A percentile compares a stretch with the other conserved stretches of the same genome.
These are phyloP conservation scores for Stemphylium lycopersici DNA, from an alignment of 2,329 filamentous ascomycete species.

Conservation along the genomic window DNA sequence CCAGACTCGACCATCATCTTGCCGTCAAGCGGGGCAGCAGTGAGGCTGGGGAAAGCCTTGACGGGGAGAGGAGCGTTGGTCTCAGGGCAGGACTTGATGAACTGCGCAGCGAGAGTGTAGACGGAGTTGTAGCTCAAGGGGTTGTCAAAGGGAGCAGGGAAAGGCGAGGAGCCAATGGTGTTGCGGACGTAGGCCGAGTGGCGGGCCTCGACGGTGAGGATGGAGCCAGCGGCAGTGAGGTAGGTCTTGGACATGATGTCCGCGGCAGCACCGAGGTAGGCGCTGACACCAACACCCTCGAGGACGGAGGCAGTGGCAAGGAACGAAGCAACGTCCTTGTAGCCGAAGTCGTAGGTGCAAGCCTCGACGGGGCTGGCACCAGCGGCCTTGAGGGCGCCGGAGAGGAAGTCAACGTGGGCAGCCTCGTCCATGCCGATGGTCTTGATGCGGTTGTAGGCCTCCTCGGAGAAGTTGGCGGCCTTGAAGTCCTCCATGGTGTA, in stretches of 20 bases:
- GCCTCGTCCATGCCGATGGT: constrained; percentile 64
- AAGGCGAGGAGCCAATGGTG: constrained; percentile 57
- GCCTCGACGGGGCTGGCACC: constrained; percentile 59
- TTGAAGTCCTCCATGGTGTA: constrained; percentile 51
- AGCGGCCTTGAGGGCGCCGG: constrained; percentile 50
- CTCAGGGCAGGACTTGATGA: constrained; percentile 64
- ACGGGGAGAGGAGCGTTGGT: constrained; percentile 64
- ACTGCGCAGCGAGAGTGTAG: constrained; percentile 68
- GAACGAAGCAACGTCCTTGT: constrained; percentile 57
- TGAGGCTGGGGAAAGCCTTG: constrained; percentile 63
- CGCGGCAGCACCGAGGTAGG: constrained; percentile 68
- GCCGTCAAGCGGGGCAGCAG: constrained; percentile 18
- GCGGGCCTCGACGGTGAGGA: constrained; percentile 69
- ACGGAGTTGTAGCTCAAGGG: constrained; percentile 65
- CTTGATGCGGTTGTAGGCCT: constrained; percentile 64
- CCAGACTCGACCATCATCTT: constrained; percentile 20
- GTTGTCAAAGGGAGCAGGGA: constrained; percentile 65
- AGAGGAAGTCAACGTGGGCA: constrained; percentile 64
- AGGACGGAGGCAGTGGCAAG: constrained; percentile 60
- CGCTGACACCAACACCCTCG: constrained; percentile 63
- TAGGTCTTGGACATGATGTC: constrained; percentile 63
- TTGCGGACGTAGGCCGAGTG: constrained; percentile 68
- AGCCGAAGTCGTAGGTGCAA: constrained; percentile 64
- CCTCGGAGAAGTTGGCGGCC: constrained; percentile 43
- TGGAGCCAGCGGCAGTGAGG: constrained; percentile 65